A percentile compares a stretch with the other conserved stretches of the same genome.
Conservation (phyloP, 1,284 basidiomycete species). For the Erythrobasidium hasegawianum region DNA sequence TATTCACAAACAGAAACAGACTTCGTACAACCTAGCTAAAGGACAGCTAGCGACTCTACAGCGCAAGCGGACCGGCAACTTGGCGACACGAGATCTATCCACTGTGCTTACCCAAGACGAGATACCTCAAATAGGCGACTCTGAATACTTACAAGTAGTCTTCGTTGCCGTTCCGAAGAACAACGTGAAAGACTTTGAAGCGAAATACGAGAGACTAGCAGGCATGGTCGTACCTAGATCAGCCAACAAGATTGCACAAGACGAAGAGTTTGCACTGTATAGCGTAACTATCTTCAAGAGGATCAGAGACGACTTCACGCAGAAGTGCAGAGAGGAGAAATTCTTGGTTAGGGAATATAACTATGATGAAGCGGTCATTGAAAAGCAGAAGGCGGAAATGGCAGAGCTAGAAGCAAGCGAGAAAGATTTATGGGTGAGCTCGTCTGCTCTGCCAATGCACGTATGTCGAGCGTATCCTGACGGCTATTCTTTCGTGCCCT, state of each 20-base stretch:
- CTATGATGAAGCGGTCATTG: constrained; percentile 81
- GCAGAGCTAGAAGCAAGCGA: constrained; percentile 76
- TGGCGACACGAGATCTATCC: constrained; percentile 81
- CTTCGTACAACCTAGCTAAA: constrained; percentile 90
- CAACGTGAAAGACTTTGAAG: constrained; percentile 79
- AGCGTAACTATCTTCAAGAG: constrained; percentile 87
- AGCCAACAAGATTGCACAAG: constrained; percentile 67
- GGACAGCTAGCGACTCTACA: constrained; percentile 89
- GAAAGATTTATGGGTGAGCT: constrained; percentile 95
- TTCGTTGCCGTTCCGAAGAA: constrained; percentile 90
- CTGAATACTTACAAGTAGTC: constrained; percentile 90
- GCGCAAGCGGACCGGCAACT: constrained; percentile 89
- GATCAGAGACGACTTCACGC: constrained; percentile 84
- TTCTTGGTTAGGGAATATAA: constrained; percentile 91
- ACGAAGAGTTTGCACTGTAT: constrained; percentile 86
- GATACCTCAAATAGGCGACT: constrained; percentile 65
- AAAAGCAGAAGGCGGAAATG: constrained; percentile 77
- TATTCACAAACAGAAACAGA: constrained; percentile 65
- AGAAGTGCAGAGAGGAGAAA: constrained; percentile 95
- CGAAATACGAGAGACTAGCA: constrained; percentile 81
- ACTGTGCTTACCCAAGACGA: constrained; percentile 82
- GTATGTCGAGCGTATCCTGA: neutral
- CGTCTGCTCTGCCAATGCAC: too few species aligned
- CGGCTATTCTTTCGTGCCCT: too few species aligned
- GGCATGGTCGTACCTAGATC: constrained; percentile 95